A percentile compares a stretch with the other conserved stretches of the same genome.
Evolutionary conservation across 2,329 filamentous ascomycete species (phyloP).

Genomic region (Pestalotiopsis sp.): DNA sequence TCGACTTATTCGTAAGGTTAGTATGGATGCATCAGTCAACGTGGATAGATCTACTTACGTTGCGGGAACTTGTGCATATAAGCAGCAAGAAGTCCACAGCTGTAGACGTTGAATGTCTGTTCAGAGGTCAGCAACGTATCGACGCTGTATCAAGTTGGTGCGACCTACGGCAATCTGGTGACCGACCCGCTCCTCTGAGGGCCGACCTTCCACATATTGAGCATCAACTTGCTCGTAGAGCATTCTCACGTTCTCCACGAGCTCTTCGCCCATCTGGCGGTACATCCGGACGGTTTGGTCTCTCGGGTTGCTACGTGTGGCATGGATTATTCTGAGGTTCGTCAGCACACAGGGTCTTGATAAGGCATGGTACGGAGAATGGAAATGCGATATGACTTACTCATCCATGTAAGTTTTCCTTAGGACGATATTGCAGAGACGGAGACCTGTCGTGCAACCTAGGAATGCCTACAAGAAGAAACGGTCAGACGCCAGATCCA

Average conservation of each 20-base stretch:
- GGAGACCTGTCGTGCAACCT: constrained; percentile 55
- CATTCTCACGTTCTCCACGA: constrained; percentile 50
- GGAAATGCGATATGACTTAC: constrained; percentile 33
- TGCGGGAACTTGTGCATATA: constrained; percentile 54
- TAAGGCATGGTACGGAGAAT: not conserved
- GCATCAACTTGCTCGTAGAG: constrained; percentile 53
- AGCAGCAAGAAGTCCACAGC: constrained; percentile 53
- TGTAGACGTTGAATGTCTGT: constrained; percentile 54
- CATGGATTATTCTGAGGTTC: constrained; percentile 42
- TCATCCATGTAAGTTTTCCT: constrained; percentile 55
- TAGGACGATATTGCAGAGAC: constrained; percentile 58
- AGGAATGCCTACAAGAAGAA: constrained; percentile 48
- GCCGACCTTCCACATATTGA: constrained; percentile 45
- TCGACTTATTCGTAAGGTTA: constrained; percentile 13
- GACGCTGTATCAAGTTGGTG: not conserved
- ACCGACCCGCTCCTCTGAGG: constrained; percentile 49
- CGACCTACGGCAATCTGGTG: constrained; percentile 52
- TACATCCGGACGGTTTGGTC: constrained; percentile 38
- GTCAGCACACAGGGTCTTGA: not conserved
- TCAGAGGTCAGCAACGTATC: not conserved
- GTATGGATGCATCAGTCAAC: not conserved
- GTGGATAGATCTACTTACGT: constrained; percentile 35
- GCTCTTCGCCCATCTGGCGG: constrained; percentile 43
- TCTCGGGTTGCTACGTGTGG: constrained; percentile 39
- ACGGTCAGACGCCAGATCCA: not conserved